These are phyloP conservation scores for Trichoderma asperellum DNA, from an alignment of 2,329 filamentous ascomycete genomes.

Conservation along the genomic window DNA sequence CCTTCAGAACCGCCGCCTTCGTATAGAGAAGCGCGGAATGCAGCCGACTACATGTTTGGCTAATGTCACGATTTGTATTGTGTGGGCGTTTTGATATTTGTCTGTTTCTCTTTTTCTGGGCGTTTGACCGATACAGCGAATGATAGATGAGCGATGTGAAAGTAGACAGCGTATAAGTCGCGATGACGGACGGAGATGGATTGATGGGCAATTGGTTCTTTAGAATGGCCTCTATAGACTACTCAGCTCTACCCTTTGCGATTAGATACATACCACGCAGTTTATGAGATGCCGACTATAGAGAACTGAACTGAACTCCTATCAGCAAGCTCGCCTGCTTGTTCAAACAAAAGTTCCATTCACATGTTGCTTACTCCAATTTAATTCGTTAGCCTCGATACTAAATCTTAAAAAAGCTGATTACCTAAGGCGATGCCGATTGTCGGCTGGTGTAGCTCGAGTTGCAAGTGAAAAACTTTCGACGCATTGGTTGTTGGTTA, in stretches of 20 bases:
- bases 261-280: neutral
- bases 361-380: neutral
- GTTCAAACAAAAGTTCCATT: neutral
- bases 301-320: neutral
- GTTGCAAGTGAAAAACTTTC: neutral
- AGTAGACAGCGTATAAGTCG: neutral
- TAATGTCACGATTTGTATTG: slow-evolving; percentile 24
- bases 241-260: neutral
- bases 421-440: neutral
- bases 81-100: slow-evolving; percentile 7
- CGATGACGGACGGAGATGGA: slow-evolving; percentile 5
- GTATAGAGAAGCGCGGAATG: slow-evolving; percentile 29
- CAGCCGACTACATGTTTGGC: slow-evolving; percentile 29
- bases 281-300: neutral
- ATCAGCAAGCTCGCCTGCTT: neutral
- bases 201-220: neutral
- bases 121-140: neutral
- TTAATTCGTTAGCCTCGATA: neutral
- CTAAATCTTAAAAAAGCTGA: neutral
- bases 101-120: neutral
- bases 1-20: slow-evolving; percentile 34
- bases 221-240: neutral
- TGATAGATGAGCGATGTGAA: slow-evolving; percentile 9
- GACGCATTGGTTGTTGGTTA: neutral
- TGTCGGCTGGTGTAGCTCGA: neutral